Evolutionary conservation across 202 grass and related monocot genomes (phyloP).

Genomic region (Panicum virgatum): DNA sequence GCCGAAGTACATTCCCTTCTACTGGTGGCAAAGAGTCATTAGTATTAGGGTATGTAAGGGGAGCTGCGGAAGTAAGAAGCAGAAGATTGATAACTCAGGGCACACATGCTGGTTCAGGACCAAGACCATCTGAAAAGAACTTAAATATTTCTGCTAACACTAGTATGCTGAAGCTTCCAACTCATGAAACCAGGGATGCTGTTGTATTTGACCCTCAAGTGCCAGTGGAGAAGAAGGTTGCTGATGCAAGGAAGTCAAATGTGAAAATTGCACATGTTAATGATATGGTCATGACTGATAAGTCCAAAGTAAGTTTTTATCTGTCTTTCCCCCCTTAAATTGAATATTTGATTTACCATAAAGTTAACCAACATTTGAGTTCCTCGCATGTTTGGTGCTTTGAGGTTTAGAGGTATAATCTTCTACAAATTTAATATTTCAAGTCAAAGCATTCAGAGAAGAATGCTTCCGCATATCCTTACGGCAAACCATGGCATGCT

Average conservation of each 20-base stretch:
- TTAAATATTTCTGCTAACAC: conserved; percentile 63
- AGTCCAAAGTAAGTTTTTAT: conserved; percentile 59
- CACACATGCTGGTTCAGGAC: conserved; percentile 42
- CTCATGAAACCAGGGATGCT: conserved; percentile 40
- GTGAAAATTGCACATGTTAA: conserved; percentile 39
- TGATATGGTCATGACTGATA: conserved; percentile 36
- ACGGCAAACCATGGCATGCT: not conserved
- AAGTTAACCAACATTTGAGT: not conserved
- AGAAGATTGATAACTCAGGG: conserved; percentile 49
- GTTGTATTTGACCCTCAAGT: conserved; percentile 33
- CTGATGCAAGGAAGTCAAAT: conserved; percentile 43
- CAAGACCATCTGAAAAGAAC: conserved; percentile 59
- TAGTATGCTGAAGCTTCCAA: conserved; percentile 48
- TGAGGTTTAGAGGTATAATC: not conserved
- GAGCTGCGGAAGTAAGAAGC: conserved; percentile 56
- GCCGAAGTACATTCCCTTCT: conserved; percentile 30
- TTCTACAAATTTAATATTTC: conserved; percentile 8
- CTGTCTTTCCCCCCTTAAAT: not conserved
- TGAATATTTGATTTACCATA: not conserved
- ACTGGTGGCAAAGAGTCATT: conserved; percentile 46
- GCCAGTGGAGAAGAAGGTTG: conserved; percentile 21
- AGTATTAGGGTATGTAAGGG: conserved; percentile 43
- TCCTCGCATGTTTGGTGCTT: not conserved
- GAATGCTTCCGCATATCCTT: not conserved
- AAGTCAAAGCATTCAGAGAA: not conserved